A percentile compares a stretch with the other conserved stretches of the same genome.
Evolutionary conservation across 192 early-diverging fungal species (phyloP).

Genomic region (Coemansia sp.): DNA sequence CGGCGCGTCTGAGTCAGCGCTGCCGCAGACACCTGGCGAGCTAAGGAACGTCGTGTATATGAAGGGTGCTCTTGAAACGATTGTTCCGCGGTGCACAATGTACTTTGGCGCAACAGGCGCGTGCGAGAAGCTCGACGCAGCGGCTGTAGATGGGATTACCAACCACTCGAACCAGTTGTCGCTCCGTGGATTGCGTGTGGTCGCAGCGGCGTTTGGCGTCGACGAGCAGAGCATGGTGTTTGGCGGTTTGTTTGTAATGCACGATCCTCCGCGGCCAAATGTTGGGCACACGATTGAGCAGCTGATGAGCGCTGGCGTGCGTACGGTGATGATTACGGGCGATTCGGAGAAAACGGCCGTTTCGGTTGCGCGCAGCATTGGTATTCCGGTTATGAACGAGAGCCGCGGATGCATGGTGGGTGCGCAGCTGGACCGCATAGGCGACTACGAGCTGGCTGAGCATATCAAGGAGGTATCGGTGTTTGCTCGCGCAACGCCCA

Average conservation of each 20-base stretch:
- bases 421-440: conserved; percentile 67
- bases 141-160: conserved; percentile 60
- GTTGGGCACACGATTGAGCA: conserved; percentile 72
- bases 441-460: conserved; percentile 62
- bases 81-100: conserved; percentile 71
- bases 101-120: conserved; percentile 60
- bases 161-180: conserved; percentile 69
- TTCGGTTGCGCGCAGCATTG: conserved; percentile 83
- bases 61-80: conserved; percentile 85
- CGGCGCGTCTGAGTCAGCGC: conserved; percentile 32
- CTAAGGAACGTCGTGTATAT: conserved; percentile 56
- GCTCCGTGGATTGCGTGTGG: conserved; percentile 76
- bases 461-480: conserved; percentile 64
- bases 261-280: conserved; percentile 85
- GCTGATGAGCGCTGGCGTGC: conserved; percentile 76
- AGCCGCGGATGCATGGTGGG: conserved; percentile 68
- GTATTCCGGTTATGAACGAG: conserved; percentile 63
- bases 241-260: conserved; percentile 83
- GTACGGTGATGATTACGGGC: conserved; percentile 97
- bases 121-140: conserved; percentile 57
- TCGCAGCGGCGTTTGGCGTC: conserved; percentile 78
- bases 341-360: conserved; percentile 90
- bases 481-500: conserved; percentile 79
- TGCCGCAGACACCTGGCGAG: conserved; percentile 10
- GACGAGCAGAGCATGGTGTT: conserved; percentile 63